phyloP scores from a whole-genome alignment of 495 filamentous ascomycete species.

The Xylaria nigripes region DNA sequence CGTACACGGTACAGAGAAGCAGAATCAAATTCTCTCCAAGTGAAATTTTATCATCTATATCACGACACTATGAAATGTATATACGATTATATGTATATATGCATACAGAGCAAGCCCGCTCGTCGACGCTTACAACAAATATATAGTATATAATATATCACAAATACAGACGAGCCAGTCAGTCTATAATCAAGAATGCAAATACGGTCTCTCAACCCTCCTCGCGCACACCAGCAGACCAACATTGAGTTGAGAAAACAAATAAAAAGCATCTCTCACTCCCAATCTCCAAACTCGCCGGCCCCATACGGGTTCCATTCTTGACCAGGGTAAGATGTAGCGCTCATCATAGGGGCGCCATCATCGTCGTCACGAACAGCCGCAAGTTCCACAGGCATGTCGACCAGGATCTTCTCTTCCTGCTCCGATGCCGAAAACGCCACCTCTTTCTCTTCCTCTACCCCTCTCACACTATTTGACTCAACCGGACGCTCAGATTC shows the following conservation, averaged over 20 bases:
- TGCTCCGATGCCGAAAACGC: constrained; percentile 17
- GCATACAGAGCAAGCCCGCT: neutral
- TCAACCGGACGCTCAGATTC: constrained; percentile 2
- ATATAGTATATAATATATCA: too few relatives aligned
- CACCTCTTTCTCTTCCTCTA: neutral
- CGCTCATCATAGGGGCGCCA: constrained; percentile 58
- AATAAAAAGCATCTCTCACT: neutral
- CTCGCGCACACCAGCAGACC: too few relatives aligned
- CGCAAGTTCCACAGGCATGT: constrained; percentile 18
- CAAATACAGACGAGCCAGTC: neutral
- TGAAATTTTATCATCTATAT: too few relatives aligned
- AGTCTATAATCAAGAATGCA: neutral
- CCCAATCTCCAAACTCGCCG: constrained; percentile 25
- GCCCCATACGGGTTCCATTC: constrained; percentile 64
- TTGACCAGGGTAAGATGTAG: constrained; percentile 73
- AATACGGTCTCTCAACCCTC: neutral
- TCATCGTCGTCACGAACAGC: constrained; percentile 38
- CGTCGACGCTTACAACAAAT: neutral
- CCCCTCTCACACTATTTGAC: neutral
- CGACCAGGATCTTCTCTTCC: constrained; percentile 47
- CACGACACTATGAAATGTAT: too few relatives aligned
- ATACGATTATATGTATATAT: neutral
- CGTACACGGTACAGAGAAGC: too few relatives aligned
- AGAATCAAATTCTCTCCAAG: too few relatives aligned
- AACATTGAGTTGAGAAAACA: too few relatives aligned